Evolutionary conservation across 495 filamentous ascomycete genomes (phyloP), one percentile per base, ranked within the genome.

Genomic region (Penicillium cinerascens): DNA sequence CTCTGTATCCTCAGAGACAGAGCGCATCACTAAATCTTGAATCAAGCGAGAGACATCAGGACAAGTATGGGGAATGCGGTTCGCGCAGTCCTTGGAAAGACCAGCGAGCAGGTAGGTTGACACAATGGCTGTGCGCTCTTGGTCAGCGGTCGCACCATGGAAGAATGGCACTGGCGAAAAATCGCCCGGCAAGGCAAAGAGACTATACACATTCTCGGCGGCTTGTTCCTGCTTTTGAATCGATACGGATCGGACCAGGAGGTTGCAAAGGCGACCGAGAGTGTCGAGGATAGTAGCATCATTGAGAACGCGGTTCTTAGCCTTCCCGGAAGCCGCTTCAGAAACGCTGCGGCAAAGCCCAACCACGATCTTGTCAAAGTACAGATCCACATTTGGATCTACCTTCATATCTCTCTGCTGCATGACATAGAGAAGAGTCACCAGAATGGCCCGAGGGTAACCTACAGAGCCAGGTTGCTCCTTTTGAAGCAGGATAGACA

Each of bases 381-480:
- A 87, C 3, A 66, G 61, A 18, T 77, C 76, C n/a, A 82, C 61
- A 53, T 79, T 78, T 11, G 69, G 68, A 47, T 79, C 67, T 54
- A 72, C 60, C 18, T 69, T 63, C 54, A 82, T 69, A 42, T 78
- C 63, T 40, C 80, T 76, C 55, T 79, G 75, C 33, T 72, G 77
- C 68, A 89, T 77, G 4, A 85, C 80, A 62, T 85, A 87, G 8
- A 87, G 73, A 41, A 88, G 64, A 1, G 86, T 87, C 15, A 83
- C 69, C 6, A 90, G 71, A 22, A 90, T 78, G 11, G 81, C 79
- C 20, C 71, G 68, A 16, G 82, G 73, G 59, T 88, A 89, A 10
- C 56, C 63, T 7, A 74, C 66, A 21, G 78, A 76, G 3, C 68
- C 72, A 18, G 63, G 56, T 33, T 80, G 71, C 29, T 79, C 74